A percentile compares a stretch with the other conserved stretches of the same genome.
These are phyloP conservation scores for Paxillus rubicundulus DNA, from an alignment of 768 basidiomycete species.

Conservation along the genomic window DNA sequence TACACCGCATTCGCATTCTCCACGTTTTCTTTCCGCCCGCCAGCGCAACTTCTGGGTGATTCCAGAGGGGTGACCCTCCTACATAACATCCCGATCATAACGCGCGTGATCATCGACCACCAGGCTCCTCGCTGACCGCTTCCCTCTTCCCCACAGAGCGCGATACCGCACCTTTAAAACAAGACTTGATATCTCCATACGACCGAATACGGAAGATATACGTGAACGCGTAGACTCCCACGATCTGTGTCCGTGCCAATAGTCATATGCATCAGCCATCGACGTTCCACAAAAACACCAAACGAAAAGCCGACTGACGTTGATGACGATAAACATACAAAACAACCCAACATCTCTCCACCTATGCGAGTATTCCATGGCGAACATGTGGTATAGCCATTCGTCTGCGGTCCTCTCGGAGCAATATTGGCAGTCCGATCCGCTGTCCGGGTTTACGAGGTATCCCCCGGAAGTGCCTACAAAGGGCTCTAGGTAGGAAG, in stretches of 20 bases:
- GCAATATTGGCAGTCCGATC: slow-evolving; percentile 51
- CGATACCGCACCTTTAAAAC: not conserved
- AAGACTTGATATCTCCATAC: slow-evolving; percentile 11
- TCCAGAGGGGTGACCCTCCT: too few species aligned
- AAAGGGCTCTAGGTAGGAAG: slow-evolving; percentile 42
- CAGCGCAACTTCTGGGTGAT: too few species aligned
- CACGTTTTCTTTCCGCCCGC: too few species aligned
- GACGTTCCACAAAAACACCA: not conserved
- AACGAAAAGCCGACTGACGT: slow-evolving; percentile 32
- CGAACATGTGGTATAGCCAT: slow-evolving; percentile 46
- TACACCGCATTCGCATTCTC: too few species aligned
- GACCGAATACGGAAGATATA: slow-evolving; percentile 53
- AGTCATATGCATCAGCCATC: not conserved
- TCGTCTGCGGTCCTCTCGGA: slow-evolving; percentile 54
- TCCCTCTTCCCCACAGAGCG: not conserved
- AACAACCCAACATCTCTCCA: slow-evolving; percentile 51
- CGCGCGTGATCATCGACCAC: too few species aligned
- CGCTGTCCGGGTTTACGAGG: slow-evolving; percentile 39
- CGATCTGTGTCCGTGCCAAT: slow-evolving; percentile 33
- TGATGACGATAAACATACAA: slow-evolving; percentile 41
- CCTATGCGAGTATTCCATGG: slow-evolving; percentile 52
- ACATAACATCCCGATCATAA: too few species aligned
- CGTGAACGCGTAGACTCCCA: slow-evolving; percentile 47
- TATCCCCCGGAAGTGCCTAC: slow-evolving; percentile 46
- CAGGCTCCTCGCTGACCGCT: not conserved